Conservation (phyloP, 2,329 filamentous ascomycete species). For the Dactylella cylindrospora region DNA sequence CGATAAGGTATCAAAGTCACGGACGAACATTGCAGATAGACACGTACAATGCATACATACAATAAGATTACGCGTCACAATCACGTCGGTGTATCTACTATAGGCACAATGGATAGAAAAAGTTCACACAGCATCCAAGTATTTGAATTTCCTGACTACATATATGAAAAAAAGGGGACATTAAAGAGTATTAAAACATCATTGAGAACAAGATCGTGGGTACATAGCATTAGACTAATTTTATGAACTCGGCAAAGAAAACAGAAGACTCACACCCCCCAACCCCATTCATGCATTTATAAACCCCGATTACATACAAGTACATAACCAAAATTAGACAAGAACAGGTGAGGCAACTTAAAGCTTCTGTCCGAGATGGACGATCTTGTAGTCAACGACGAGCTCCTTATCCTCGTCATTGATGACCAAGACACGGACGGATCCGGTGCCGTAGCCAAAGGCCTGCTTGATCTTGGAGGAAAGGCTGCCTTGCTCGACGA, state of each 20-base stretch:
- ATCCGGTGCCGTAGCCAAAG: conserved; percentile 89
- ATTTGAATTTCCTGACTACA: conserved; percentile 27
- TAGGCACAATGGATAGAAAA: conserved; percentile 2
- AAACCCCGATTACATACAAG: no score
- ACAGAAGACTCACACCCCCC: conserved; percentile 15
- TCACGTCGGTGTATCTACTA: background rate
- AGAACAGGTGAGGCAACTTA: conserved; percentile 31
- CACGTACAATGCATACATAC: background rate
- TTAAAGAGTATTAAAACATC: conserved; percentile 42
- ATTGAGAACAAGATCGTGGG: conserved; percentile 35
- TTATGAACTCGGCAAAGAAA: conserved; percentile 23
- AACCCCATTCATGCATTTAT: conserved; percentile 9
- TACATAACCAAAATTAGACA: no score
- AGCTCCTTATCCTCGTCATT: conserved; percentile 90
- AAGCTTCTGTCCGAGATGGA: conserved; percentile 62
- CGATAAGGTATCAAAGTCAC: background rate
- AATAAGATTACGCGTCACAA: background rate
- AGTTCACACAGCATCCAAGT: conserved; percentile 31
- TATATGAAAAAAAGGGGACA: conserved; percentile 42
- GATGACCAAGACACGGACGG: conserved; percentile 92
- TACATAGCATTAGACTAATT: conserved; percentile 17
- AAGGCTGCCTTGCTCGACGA: conserved; percentile 93
- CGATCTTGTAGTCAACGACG: conserved; percentile 97
- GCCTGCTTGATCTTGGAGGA: conserved; percentile 76
- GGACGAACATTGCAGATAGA: background rate